Conservation (phyloP, 2,329 filamentous ascomycete genomes). For the Pseudogymnoascus destructans region DNA sequence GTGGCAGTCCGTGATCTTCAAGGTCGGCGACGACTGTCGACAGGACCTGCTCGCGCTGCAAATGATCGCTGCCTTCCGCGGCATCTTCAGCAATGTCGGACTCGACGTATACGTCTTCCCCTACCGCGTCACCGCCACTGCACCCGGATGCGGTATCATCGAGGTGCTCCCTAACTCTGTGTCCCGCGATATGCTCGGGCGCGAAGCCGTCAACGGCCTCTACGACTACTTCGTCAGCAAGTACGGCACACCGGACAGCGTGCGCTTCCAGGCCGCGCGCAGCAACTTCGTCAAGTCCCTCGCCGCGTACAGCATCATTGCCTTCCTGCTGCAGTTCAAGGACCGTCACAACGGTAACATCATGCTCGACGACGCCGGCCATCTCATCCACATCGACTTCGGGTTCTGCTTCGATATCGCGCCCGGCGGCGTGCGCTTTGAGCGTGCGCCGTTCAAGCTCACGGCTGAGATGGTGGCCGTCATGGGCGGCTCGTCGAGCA, state of each 20-base stretch:
- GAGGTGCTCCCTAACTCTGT: conserved; percentile 97
- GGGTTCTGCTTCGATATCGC: conserved; percentile 99
- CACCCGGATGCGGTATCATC: conserved; percentile 93
- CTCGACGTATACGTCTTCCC: conserved; percentile 95
- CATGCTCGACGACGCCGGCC: conserved; percentile 95
- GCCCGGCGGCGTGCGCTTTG: conserved; percentile 91
- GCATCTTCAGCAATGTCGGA: conserved; percentile 90
- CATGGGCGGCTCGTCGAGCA: conserved; percentile 77
- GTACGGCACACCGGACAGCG: conserved; percentile 91
- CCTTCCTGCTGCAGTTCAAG: conserved; percentile 95
- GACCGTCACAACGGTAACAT: conserved; percentile 99
- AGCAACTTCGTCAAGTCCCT: conserved; percentile 98
- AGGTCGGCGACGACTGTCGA: conserved; percentile 95
- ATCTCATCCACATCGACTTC: conserved; percentile 98
- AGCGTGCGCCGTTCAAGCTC: conserved; percentile 95
- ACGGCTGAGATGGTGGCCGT: conserved; percentile 98
- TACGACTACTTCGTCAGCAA: conserved; percentile 98
- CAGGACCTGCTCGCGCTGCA: conserved; percentile 94
- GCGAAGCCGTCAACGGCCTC: conserved; percentile 92
- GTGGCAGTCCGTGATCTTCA: conserved; percentile 99
- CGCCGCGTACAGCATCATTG: conserved; percentile 96
- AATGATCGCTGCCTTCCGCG: conserved; percentile 94
- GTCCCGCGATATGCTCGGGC: conserved; percentile 94
- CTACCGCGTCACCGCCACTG: conserved; percentile 93
- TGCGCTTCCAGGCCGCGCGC: conserved; percentile 86